phyloP scores from a whole-genome alignment of 1,284 basidiomycete species.

The Ceratobasidium sp. region DNA sequence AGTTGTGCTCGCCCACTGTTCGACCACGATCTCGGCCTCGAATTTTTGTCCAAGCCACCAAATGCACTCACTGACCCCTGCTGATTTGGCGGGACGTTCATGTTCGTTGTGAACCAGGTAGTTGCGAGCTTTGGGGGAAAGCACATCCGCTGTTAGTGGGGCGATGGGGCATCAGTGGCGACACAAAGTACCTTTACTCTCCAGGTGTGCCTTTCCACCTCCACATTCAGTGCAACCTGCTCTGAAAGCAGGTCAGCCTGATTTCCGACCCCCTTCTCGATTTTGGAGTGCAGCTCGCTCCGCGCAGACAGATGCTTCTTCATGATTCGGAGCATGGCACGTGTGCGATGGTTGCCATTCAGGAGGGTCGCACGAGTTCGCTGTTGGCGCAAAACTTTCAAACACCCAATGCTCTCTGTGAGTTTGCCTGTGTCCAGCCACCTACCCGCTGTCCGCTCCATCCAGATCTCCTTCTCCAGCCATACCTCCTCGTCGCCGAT shows the following conservation, averaged over 20 bases:
- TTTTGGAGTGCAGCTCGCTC: neutral
- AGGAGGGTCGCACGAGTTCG: neutral
- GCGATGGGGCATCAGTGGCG: too few relatives aligned
- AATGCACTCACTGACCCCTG: neutral
- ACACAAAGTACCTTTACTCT: neutral
- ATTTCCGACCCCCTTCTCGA: neutral
- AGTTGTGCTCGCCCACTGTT: neutral
- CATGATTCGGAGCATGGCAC: neutral
- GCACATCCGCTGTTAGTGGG: too few relatives aligned
- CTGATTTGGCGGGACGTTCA: neutral
- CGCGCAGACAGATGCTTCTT: neutral
- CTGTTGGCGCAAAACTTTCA: neutral
- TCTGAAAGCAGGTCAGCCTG: neutral
- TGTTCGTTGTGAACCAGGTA: conserved; percentile 16
- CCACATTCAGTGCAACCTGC: neutral
- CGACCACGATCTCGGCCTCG: neutral
- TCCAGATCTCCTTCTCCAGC: neutral
- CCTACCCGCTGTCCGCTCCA: neutral
- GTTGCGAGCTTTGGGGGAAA: neutral
- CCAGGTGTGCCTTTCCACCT: neutral
- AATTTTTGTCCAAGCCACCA: neutral
- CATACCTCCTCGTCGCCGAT: neutral
- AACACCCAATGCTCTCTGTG: neutral
- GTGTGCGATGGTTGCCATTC: neutral
- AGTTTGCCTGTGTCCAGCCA: neutral